Evolutionary conservation across 1,284 basidiomycete species (phyloP).

Genomic region (Rhodotorula sp.): DNA sequence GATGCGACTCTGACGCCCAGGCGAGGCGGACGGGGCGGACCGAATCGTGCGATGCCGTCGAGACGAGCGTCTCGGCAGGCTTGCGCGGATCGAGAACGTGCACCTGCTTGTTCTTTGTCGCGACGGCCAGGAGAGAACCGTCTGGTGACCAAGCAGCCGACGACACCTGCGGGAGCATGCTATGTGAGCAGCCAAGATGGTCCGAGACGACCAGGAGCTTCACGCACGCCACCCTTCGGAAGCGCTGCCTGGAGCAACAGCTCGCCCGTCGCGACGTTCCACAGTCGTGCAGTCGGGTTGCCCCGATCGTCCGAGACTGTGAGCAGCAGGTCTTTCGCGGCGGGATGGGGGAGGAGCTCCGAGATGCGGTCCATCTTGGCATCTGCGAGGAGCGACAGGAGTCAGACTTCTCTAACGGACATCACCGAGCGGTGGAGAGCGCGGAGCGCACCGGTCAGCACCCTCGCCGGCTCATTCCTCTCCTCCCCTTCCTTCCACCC

Average conservation of each 20-base stretch:
- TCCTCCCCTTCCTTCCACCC: constrained; percentile 21
- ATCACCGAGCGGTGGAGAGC: too few relatives aligned
- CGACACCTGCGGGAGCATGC: constrained; percentile 42
- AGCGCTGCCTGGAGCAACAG: constrained; percentile 20
- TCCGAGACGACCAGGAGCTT: neutral
- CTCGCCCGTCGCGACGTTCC: constrained; percentile 46
- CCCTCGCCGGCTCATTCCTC: neutral
- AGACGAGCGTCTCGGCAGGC: constrained; percentile 14
- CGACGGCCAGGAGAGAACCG: constrained; percentile 52
- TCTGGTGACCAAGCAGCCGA: constrained; percentile 51
- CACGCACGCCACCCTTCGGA: constrained; percentile 44
- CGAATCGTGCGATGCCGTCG: constrained; percentile 51
- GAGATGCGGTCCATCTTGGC: constrained; percentile 51
- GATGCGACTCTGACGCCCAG: constrained; percentile 51
- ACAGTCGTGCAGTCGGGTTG: constrained; percentile 49
- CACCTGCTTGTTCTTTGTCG: constrained; percentile 53
- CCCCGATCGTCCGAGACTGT: constrained; percentile 53
- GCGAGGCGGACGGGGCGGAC: constrained; percentile 53
- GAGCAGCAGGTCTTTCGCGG: constrained; percentile 51
- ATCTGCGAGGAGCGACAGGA: constrained; percentile 35
- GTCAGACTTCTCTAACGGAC: too few relatives aligned
- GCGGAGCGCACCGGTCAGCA: constrained; percentile 21
- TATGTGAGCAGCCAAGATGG: neutral
- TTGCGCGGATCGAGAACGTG: constrained; percentile 52
- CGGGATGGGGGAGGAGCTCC: constrained; percentile 52